Evolutionary conservation across 1,139 yeast genomes (phyloP), one percentile per base, ranked within the genome.

Genomic region (Groenewaldozyma auringiensis): DNA sequence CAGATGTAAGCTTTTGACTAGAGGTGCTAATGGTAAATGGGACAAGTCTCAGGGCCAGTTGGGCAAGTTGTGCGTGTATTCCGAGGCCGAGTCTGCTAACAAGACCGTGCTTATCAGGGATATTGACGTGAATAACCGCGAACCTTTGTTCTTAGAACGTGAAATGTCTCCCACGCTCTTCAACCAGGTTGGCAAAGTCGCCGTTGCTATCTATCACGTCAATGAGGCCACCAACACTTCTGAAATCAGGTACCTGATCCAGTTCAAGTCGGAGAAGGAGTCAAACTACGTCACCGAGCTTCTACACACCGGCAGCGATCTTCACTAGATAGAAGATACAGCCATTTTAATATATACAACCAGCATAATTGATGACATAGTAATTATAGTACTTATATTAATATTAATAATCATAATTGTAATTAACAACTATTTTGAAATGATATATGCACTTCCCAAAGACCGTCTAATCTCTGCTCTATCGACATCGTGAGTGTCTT

Each of bases 401-500:
- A 14, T 47, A 35, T 47, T 45, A 35, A 35, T 37, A 31, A 35
- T 27, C 34, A 47, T 44, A 35, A 48, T 31, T 25, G 36, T 38
- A 42, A 21, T 32, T 27, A 11, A 25, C 11, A 6, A 25, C 16
- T 11, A 36, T 18, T 21, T 29, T 16, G 43, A 74, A 29, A 83
- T 65, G 47, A 87, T 66, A n/a, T 88, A 83, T 32, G 95, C 94
- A 55, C 89, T 76, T 31, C 92, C 79, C 44, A 92, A 72, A 57
- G 81, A 81, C 64, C 97, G 78, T 55, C 86, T 72, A 63, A 94
- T 75, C 55, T 92, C 96, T 41, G 81, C 95, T 63, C 83, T 83
- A 59, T 87, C 95, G 16, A 92, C 97, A 63, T 92, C 98, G 61
- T 92, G 98, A 3, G 97, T 88, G 60, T 92, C 98, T 67, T 92